Base-by-base conservation (phyloP, 495 filamentous ascomycete species). In the Filosporella fistucella region DNA sequence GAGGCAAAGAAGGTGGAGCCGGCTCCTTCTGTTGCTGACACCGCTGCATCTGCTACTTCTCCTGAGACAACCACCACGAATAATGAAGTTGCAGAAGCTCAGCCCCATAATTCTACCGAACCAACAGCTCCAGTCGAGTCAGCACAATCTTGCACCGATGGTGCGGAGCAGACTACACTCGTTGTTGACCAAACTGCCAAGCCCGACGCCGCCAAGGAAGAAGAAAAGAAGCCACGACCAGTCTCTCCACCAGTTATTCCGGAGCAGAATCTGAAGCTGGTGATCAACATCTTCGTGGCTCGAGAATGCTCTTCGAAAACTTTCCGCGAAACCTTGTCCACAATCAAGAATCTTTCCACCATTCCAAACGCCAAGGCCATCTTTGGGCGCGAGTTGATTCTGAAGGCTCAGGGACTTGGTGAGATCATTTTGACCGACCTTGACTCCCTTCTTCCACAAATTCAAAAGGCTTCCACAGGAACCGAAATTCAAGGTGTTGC, bases 271-370 rank as follows among this genome's bases (percentile, higher is more conserved):
- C 75, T 99, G 52, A 86, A 85, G 59, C 72, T 97, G 32, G 89
- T 99, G 9, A 88, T 96, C 57, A 93, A 94, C 56, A 95, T 99
- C 50, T 83, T 99, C 51, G 86, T 91, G 11, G 91, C 93, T 42
- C 86, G 89, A 23, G 93, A 99, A 63, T 99, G 93, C 68, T 93
- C 85, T 56, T 89, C 87, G 39, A 95, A 95, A 70, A 96, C 91
- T 2, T 97, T 97, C 76, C 84, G 88, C 56, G 91, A 97, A 59
- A 96, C 94, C 0, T 77, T 97, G 36, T 91, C 94, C 14, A 91
- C 93, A 8, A 97, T 99, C 72, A 96, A 95, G 68, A 96, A 97
- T 58, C 81, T 99, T 25, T 96, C 93, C 28, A 82, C 85, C 36
- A 89, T 99, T 49, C 89, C 91, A 18, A 89, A 84, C 21, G 91